Percentiles rank a stretch among this genome's conserved stretches.
Evolutionary conservation across 257 asterid species (phyloP).

Genomic region (Solanum peruvianum): DNA sequence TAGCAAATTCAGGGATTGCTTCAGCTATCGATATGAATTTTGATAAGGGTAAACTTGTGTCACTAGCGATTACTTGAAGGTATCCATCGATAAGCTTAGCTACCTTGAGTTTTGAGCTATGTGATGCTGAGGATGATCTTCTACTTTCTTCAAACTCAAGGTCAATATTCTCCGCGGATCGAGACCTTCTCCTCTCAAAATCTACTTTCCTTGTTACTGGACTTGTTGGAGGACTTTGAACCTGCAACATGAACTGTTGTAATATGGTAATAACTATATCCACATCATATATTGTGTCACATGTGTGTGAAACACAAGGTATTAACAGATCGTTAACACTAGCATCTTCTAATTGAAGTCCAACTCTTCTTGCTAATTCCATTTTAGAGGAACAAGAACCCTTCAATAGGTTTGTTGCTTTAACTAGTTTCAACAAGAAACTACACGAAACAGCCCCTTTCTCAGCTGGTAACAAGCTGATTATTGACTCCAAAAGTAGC

Average conservation of each 20-base stretch:
- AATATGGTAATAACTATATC: slow-evolving; percentile 51
- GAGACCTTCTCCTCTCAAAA: slow-evolving; percentile 61
- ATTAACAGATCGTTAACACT: slow-evolving; percentile 51
- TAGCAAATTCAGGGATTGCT: slow-evolving; percentile 57
- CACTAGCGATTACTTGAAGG: slow-evolving; percentile 57
- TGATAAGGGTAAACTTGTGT: slow-evolving; percentile 34
- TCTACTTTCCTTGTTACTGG: slow-evolving; percentile 43
- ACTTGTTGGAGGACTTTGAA: slow-evolving; percentile 75
- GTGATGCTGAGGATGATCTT: slow-evolving; percentile 78
- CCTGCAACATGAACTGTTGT: slow-evolving; percentile 62
- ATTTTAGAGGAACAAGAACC: slow-evolving; percentile 61
- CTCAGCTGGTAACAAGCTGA: slow-evolving; percentile 68
- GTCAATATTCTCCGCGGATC: slow-evolving; percentile 68
- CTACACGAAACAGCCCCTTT: slow-evolving; percentile 67
- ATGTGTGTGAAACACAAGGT: slow-evolving; percentile 31
- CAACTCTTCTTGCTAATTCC: slow-evolving; percentile 55
- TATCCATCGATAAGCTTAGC: slow-evolving; percentile 74
- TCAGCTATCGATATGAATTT: slow-evolving; percentile 63
- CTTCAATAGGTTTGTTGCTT: slow-evolving; percentile 57
- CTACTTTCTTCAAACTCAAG: slow-evolving; percentile 64
- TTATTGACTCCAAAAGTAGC: slow-evolving; percentile 66
- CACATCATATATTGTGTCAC: slow-evolving; percentile 35
- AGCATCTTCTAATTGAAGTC: slow-evolving; percentile 73
- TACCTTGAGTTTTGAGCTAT: slow-evolving; percentile 66
- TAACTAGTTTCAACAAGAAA: slow-evolving; percentile 60